Percentiles rank a stretch among this genome's conserved stretches.
Evolutionary conservation across 306 rosid species (phyloP).

Genomic region (Vicia sativa): DNA sequence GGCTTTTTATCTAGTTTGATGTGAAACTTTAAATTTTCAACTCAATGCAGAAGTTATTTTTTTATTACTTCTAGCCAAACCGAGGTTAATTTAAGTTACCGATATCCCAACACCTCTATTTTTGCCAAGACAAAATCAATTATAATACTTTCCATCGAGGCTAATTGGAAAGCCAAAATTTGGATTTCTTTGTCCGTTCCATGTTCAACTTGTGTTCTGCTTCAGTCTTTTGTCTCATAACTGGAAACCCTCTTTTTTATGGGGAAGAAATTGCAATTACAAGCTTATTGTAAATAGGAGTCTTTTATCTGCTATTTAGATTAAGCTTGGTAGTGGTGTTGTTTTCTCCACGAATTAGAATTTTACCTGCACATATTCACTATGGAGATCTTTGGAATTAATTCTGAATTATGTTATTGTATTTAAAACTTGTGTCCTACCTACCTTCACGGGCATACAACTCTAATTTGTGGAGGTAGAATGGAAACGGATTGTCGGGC

Average conservation of each 20-base stretch:
- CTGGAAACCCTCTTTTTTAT: neutral
- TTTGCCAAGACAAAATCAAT: neutral
- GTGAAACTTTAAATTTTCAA: neutral
- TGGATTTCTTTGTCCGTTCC: slow-evolving; percentile 29
- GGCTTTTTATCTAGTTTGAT: neutral
- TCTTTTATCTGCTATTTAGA: neutral
- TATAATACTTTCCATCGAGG: neutral
- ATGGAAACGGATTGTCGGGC: neutral
- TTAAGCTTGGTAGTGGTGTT: neutral
- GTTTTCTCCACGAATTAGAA: neutral
- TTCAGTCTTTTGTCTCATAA: neutral
- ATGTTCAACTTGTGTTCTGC: neutral
- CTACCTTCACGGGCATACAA: slow-evolving; percentile 2
- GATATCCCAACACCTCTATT: neutral
- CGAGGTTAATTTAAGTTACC: neutral
- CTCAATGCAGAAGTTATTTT: neutral
- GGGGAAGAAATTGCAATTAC: slow-evolving; percentile 1
- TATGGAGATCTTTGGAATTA: neutral
- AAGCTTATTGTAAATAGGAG: neutral
- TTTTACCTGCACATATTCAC: neutral
- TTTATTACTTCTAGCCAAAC: neutral
- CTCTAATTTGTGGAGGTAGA: neutral
- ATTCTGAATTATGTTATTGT: neutral
- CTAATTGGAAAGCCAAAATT: slow-evolving; percentile 18
- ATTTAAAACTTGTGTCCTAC: neutral